A percentile compares a stretch with the other conserved stretches of the same genome.
These are phyloP conservation scores for Fusarium proliferatum DNA, from an alignment of 2,329 filamentous ascomycete genomes.

Conservation along the genomic window DNA sequence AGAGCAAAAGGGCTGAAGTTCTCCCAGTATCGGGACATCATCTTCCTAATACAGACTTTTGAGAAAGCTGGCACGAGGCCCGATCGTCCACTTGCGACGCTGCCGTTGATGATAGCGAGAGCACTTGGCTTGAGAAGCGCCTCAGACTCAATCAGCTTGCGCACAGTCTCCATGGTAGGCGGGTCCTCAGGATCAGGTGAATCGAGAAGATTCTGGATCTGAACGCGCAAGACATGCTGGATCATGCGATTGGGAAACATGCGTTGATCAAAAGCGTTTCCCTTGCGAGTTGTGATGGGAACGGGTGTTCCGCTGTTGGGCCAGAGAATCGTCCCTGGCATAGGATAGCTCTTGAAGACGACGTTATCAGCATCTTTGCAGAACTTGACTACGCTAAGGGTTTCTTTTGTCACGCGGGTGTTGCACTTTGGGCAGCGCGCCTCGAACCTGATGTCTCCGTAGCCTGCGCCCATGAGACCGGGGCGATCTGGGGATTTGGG, in stretches of 20 bases:
- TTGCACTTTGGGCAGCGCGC: slow-evolving; percentile 63
- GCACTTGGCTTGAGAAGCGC: slow-evolving; percentile 52
- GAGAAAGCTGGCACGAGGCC: slow-evolving; percentile 36
- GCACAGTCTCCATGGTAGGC: slow-evolving; percentile 63
- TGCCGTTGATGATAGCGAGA: slow-evolving; percentile 29
- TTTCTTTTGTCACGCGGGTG: slow-evolving; percentile 63
- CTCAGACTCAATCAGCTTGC: slow-evolving; percentile 58
- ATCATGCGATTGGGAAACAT: slow-evolving; percentile 71
- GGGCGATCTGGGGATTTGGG: slow-evolving; percentile 28
- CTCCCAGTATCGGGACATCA: slow-evolving; percentile 78
- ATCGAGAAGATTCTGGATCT: slow-evolving; percentile 55
- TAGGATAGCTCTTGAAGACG: slow-evolving; percentile 58
- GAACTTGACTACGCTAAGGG: slow-evolving; percentile 68
- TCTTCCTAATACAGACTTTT: slow-evolving; percentile 66
- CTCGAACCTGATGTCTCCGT: slow-evolving; percentile 67
- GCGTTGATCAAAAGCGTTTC: slow-evolving; percentile 40
- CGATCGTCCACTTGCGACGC: slow-evolving; percentile 3
- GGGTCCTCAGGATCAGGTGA: slow-evolving; percentile 33
- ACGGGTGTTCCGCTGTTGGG: slow-evolving; percentile 61
- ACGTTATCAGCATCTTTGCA: slow-evolving; percentile 62
- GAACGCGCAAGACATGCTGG: slow-evolving; percentile 55
- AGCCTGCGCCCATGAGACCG: slow-evolving; percentile 64
- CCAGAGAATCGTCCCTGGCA: slow-evolving; percentile 76
- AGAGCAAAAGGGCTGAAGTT: slow-evolving; percentile 73
- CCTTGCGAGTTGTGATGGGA: not conserved